Evolutionary conservation across 1,284 basidiomycete species (phyloP).

Genomic region (Tilletia horrida): DNA sequence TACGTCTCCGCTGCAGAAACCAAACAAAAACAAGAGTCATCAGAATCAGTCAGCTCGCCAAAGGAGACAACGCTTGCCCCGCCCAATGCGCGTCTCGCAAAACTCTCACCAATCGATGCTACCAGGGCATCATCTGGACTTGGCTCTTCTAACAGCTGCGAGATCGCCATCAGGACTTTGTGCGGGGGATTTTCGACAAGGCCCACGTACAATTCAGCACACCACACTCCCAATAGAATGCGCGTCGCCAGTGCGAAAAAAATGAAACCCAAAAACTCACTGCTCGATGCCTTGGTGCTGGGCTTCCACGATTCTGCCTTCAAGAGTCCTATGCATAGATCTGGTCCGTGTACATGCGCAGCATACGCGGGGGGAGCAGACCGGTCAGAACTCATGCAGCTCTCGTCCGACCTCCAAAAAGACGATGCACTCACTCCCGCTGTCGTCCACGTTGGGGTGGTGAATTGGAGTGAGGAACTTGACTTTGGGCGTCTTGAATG

Average conservation of each 20-base stretch:
- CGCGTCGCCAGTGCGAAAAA: too few relatives aligned
- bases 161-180: conserved; percentile 46
- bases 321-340: conserved; percentile 50
- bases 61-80: too few relatives aligned
- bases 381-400: not conserved
- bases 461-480: conserved; percentile 49
- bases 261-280: conserved; percentile 34
- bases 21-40: too few relatives aligned
- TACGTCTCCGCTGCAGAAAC: conserved; percentile 43
- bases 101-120: conserved; percentile 45
- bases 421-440: conserved; percentile 39
- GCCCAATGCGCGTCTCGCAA: too few relatives aligned
- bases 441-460: conserved; percentile 54
- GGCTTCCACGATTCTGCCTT: conserved; percentile 56
- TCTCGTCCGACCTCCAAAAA: not conserved
- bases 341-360: not conserved
- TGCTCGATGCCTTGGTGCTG: conserved; percentile 49
- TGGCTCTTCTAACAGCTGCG: conserved; percentile 48
- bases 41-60: not conserved
- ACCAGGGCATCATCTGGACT: conserved; percentile 51
- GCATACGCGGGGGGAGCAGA: not conserved
- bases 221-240: not conserved
- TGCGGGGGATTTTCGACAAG: not conserved
- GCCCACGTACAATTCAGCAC: not conserved
- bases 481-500: conserved; percentile 54